Conservation (phyloP, 2,329 filamentous ascomycete species). For the Fusarium armeniacum region DNA sequence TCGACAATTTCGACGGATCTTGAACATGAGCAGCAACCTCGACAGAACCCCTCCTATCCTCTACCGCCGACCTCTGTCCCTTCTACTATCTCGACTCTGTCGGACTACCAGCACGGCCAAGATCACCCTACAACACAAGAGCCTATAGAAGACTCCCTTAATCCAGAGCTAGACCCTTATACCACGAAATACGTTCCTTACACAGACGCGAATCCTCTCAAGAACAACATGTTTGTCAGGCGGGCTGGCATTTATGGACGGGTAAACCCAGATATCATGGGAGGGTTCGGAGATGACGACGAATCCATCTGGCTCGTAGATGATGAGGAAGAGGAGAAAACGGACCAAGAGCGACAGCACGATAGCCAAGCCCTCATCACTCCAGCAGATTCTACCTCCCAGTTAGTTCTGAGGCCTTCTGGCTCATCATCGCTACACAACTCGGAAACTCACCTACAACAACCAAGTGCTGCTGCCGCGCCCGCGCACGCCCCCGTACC, state of each 20-base stretch:
- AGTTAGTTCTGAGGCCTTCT: not conserved
- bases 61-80: slow-evolving; percentile 13
- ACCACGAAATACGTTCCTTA: slow-evolving; percentile 44
- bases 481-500: slow-evolving; percentile 22
- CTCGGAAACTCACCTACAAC: slow-evolving; percentile 17
- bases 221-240: slow-evolving; percentile 49
- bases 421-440: not conserved
- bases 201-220: slow-evolving; percentile 45
- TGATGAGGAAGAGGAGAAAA: slow-evolving; percentile 51
- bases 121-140: not conserved
- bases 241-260: slow-evolving; percentile 49
- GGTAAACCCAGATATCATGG: slow-evolving; percentile 52
- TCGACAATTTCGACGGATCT: slow-evolving; percentile 5
- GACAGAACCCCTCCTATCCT: slow-evolving; percentile 2
- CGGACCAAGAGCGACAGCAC: slow-evolving; percentile 31
- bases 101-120: slow-evolving; percentile 8
- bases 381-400: not conserved
- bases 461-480: slow-evolving; percentile 29
- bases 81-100: slow-evolving; percentile 10
- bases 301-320: slow-evolving; percentile 52
- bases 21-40: slow-evolving; percentile 5
- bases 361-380: not conserved
- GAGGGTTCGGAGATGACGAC: slow-evolving; percentile 52
- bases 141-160: slow-evolving; percentile 1
- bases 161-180: slow-evolving; percentile 23